Evolutionary conservation across 805 yeast species (phyloP), one percentile per base, ranked within the genome.

Genomic region (Wickerhamiella domercqiae): DNA sequence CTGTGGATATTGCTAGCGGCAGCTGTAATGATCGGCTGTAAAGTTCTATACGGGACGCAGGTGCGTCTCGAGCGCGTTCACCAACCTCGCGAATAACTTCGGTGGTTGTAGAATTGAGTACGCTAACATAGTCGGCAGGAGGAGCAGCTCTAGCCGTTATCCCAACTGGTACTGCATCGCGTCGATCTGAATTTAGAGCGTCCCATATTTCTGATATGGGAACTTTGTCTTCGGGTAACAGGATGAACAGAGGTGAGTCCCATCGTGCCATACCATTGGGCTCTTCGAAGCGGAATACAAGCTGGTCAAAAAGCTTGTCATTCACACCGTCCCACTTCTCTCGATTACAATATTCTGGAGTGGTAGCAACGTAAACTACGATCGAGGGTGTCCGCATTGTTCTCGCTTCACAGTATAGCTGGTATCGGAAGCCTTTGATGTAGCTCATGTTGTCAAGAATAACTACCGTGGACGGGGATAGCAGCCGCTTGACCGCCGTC

Each of bases 391-490:
- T 84, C 14, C 74, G 67, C 20, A 75, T 63, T 1, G 83, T 78
- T 54, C 86, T 87, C 28, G 94, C 86, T 56, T 90, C 98, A 57
- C 96, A 86, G 55, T 73, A 84, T 37, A 90, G 63, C 57, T 90
- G 98, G 58, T 90, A 90, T 42, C 98, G 64, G 55, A 86, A 84
- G 0, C 98, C 98, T 53, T 90, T 90, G 50, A 90, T 90, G 54
- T 90, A 90, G 29, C 81, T 75, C 49, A 84, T 63, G 1, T 90
- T 71, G 55, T 90, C 98, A 37, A 90, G 64, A 14, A 90, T 73
- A 1, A 90, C 96, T 21, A 90, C 66, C 16, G 71, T 75, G 21
- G 68, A 62, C 29, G 75, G 67, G 1, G 79, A 65, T 3, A 90
- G 57, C 45, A 78, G 82, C 46, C 96, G 66, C 50, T 83, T 82